Percentiles rank a stretch among this genome's conserved stretches.
phyloP scores from a whole-genome alignment of 2,329 filamentous ascomycete species.

The Clarireedia sp. region DNA sequence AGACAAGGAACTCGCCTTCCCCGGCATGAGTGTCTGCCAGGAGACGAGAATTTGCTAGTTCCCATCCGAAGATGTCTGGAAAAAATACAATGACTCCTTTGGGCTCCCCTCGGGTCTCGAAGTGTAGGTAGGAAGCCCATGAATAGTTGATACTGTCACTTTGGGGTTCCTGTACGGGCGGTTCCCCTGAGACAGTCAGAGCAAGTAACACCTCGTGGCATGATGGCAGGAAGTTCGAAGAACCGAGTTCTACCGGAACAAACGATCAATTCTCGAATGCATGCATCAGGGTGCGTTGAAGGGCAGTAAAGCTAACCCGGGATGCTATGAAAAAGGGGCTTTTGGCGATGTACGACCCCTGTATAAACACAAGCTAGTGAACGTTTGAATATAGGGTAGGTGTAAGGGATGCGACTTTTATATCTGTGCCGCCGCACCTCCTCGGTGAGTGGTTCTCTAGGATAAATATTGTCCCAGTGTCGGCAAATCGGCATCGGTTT shows the following conservation, averaged over 20 bases:
- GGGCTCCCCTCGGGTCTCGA: constrained; percentile 30
- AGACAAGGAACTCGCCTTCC: constrained; percentile 37
- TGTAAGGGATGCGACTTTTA: too few relatives aligned
- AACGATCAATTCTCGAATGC: background rate
- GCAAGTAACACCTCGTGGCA: background rate
- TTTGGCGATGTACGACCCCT: too few relatives aligned
- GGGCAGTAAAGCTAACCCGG: too few relatives aligned
- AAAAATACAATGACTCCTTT: constrained; percentile 42
- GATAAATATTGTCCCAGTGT: too few relatives aligned
- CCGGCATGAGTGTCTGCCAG: constrained; percentile 42
- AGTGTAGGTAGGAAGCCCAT: constrained; percentile 39
- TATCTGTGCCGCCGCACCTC: too few relatives aligned
- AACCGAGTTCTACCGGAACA: background rate
- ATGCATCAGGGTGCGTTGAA: too few relatives aligned
- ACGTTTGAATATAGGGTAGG: too few relatives aligned
- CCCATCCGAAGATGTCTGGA: constrained; percentile 44
- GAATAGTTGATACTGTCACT: constrained; percentile 26
- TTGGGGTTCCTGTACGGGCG: background rate
- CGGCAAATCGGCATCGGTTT: too few relatives aligned
- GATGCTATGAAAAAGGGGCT: too few relatives aligned
- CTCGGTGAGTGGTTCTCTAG: too few relatives aligned
- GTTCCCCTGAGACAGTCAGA: background rate
- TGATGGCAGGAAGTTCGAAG: background rate
- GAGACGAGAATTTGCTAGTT: constrained; percentile 39
- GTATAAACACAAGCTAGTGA: too few relatives aligned